Evolutionary conservation across 2,329 filamentous ascomycete genomes (phyloP).

Genomic region (Nothophaeocryptopus gaeumannii): DNA sequence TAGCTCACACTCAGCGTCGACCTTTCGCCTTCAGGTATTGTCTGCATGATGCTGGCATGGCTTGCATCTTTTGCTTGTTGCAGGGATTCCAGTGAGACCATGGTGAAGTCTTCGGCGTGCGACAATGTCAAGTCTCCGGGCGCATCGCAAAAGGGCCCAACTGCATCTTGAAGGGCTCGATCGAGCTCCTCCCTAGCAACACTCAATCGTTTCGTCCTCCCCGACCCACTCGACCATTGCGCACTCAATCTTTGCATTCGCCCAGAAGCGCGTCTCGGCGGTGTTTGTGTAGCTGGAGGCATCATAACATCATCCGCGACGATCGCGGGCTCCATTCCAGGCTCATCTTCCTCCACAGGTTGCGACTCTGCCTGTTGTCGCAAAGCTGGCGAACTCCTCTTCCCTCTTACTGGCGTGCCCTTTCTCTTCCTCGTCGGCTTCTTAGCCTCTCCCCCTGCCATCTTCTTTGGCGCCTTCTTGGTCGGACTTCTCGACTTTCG

Average conservation of each 20-base stretch:
- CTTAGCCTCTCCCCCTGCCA: neutral
- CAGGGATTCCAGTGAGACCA: constrained; percentile 50
- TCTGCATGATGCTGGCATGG: constrained; percentile 11
- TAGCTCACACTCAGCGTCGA: constrained; percentile 26
- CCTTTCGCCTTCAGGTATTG: constrained; percentile 14
- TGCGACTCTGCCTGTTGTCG: constrained; percentile 1
- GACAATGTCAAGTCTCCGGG: constrained; percentile 46
- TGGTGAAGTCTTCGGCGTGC: constrained; percentile 51
- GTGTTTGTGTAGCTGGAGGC: constrained; percentile 11
- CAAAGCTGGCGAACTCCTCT: constrained; percentile 7
- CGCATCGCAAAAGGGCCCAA: constrained; percentile 17
- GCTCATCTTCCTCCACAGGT: neutral
- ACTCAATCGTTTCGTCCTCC: constrained; percentile 26
- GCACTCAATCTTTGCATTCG: constrained; percentile 15
- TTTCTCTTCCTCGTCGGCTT: constrained; percentile 30
- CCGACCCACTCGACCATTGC: constrained; percentile 17
- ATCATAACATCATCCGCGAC: neutral
- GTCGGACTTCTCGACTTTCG: constrained; percentile 21
- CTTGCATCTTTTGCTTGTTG: constrained; percentile 32
- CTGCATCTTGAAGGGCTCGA: constrained; percentile 31
- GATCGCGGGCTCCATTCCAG: no score
- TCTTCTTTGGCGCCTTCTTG: constrained; percentile 15
- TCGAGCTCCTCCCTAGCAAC: constrained; percentile 33
- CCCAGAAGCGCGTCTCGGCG: constrained; percentile 16
- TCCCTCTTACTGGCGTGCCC: constrained; percentile 26